Conservation (phyloP, 2,329 filamentous ascomycete species). For the Tolypocladium ophioglossoides region DNA sequence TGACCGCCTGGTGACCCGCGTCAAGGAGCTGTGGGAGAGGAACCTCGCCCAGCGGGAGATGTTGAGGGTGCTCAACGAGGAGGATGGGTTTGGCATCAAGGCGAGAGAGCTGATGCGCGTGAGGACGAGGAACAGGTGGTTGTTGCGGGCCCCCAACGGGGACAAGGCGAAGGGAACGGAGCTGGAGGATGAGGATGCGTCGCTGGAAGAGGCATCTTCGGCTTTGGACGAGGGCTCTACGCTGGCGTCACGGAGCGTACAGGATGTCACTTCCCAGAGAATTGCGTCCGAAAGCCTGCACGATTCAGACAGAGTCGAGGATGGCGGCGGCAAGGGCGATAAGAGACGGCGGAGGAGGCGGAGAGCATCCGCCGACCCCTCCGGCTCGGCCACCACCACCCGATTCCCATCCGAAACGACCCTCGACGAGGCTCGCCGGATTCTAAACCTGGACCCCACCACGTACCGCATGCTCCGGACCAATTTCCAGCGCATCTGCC, state of each 20-base stretch:
- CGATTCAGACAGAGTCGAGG: not conserved
- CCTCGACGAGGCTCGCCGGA: constrained; percentile 65
- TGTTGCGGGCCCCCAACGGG: constrained; percentile 51
- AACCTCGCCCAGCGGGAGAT: constrained; percentile 67
- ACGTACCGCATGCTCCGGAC: constrained; percentile 55
- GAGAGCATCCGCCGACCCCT: constrained; percentile 55
- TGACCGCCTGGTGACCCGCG: constrained; percentile 51
- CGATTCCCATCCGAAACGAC: constrained; percentile 78
- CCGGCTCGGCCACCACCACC: constrained; percentile 58
- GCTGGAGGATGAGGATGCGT: constrained; percentile 6
- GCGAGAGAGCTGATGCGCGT: constrained; percentile 61
- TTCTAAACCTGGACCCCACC: constrained; percentile 51
- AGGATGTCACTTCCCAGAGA: not conserved
- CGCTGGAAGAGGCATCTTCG: constrained; percentile 5
- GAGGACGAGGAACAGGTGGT: constrained; percentile 57
- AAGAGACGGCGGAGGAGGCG: constrained; percentile 55
- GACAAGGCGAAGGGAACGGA: constrained; percentile 31
- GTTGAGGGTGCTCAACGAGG: constrained; percentile 55
- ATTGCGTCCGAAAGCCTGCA: not conserved
- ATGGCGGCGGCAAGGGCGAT: constrained; percentile 2
- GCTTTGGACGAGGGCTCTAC: constrained; percentile 1
- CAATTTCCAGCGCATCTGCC: constrained; percentile 61
- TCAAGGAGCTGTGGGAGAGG: constrained; percentile 68
- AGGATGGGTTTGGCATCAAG: constrained; percentile 62
- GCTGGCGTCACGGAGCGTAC: not conserved